phyloP scores from a whole-genome alignment of 225 moss, liverwort and hornwort genomes.

The Anthoceros angustus region DNA sequence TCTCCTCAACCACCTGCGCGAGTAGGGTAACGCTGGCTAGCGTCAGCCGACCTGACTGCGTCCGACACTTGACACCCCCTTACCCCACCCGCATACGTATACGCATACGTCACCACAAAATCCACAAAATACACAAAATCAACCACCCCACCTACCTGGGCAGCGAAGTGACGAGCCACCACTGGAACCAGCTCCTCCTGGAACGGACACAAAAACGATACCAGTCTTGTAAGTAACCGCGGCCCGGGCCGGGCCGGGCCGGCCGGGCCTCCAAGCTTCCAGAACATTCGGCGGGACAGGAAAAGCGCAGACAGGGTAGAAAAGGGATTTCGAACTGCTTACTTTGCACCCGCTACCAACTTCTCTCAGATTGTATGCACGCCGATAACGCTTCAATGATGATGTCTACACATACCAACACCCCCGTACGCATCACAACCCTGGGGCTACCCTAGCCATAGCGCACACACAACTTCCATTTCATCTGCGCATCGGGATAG shows the following conservation, averaged over 20 bases:
- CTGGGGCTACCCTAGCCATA: not conserved
- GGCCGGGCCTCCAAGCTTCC: not conserved
- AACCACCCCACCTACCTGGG: slow-evolving; percentile 34
- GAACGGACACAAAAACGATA: not conserved
- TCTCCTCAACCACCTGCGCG: slow-evolving; percentile 83
- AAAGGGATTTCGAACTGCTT: slow-evolving; percentile 6
- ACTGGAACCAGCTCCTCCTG: slow-evolving; percentile 97
- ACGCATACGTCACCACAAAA: too few species aligned
- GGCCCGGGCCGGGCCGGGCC: too few species aligned
- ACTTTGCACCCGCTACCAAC: slow-evolving; percentile 92
- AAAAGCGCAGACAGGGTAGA: not conserved
- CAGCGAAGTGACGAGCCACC: slow-evolving; percentile 88
- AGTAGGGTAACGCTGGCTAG: not conserved
- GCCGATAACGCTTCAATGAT: slow-evolving; percentile 82
- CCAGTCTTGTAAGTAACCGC: not conserved
- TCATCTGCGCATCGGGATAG: not conserved
- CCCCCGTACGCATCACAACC: not conserved
- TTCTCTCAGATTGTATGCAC: slow-evolving; percentile 86
- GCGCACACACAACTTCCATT: not conserved
- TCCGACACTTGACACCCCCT: too few species aligned
- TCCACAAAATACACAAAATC: not conserved
- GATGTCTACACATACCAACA: slow-evolving; percentile 40
- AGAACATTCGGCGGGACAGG: not conserved
- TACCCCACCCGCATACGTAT: too few species aligned
- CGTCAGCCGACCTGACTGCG: not conserved